Percentiles rank a stretch among this genome's conserved stretches.
Conservation (phyloP, 768 basidiomycete genomes). For the Leccinum incarnatum region DNA sequence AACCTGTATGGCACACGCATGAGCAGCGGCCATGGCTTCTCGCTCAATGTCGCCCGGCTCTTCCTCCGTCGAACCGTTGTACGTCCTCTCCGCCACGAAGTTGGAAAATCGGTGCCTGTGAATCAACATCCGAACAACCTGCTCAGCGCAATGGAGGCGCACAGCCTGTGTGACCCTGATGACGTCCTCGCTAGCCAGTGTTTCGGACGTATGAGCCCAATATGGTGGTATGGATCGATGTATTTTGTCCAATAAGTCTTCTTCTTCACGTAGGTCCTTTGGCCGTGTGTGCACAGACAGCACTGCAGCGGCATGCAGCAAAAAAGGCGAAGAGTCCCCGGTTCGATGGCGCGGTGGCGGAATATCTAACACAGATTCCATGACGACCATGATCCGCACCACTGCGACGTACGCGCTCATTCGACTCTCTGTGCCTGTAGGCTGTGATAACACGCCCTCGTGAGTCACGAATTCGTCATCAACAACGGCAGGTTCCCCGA, state of each 20-base stretch:
- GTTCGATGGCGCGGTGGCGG: slow-evolving; percentile 59
- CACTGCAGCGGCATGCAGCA: slow-evolving; percentile 65
- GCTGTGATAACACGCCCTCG: slow-evolving; percentile 64
- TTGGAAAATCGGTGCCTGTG: slow-evolving; percentile 85
- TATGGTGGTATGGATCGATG: slow-evolving; percentile 65
- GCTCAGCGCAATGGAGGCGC: slow-evolving; percentile 82
- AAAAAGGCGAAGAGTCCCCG: slow-evolving; percentile 72
- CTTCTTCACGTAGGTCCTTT: slow-evolving; percentile 75
- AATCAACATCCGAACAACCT: slow-evolving; percentile 84
- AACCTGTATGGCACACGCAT: slow-evolving; percentile 76
- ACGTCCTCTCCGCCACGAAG: slow-evolving; percentile 66
- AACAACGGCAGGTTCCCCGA: slow-evolving; percentile 79
- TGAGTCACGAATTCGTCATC: slow-evolving; percentile 88
- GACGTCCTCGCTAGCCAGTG: slow-evolving; percentile 79
- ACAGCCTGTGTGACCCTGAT: slow-evolving; percentile 88
- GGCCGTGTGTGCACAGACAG: slow-evolving; percentile 61
- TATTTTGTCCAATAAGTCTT: slow-evolving; percentile 78
- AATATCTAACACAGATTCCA: slow-evolving; percentile 85
- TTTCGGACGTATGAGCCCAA: slow-evolving; percentile 81
- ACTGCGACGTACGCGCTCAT: slow-evolving; percentile 79
- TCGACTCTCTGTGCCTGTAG: slow-evolving; percentile 68
- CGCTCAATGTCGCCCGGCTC: slow-evolving; percentile 68
- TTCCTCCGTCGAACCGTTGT: slow-evolving; percentile 41
- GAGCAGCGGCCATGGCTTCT: slow-evolving; percentile 74
- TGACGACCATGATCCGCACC: slow-evolving; percentile 78